Evolutionary conservation across 2,329 filamentous ascomycete species (phyloP), one percentile per base, ranked within the genome.

Genomic region (Xylariaceae sp.): DNA sequence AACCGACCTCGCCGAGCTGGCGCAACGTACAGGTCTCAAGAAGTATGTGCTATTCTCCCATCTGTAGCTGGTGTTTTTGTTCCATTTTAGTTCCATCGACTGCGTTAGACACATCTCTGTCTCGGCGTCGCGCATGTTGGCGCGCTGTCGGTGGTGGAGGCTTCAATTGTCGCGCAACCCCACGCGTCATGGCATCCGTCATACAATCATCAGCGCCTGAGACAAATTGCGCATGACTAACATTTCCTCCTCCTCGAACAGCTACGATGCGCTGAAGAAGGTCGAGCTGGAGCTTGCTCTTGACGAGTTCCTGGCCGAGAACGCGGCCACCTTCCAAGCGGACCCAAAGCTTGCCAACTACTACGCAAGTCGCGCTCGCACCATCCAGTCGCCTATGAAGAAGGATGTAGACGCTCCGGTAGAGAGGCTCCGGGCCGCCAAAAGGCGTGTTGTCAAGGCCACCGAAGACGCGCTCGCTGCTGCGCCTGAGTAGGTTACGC

Each of bases 251-350:
- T 39, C 38, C 46, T 44, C 32, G 28, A 40, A 48, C 56, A 89
- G 85, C 57, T 81, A 76, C 56, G 79, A 86, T 50, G 70, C 73
- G 40, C 67, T 83, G 48, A 85, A 83, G 62, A 95, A 95, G 66
- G 70, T 73, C 48, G 88, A 95, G 34, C 76, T 97, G 44, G 86
- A 90, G 57, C 62, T 73, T 43, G 76, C 76, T 31, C 76, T 94
- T 48, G 85, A 94, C 53, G 74, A 81, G 32, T 81, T 80, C 63
- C 76, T 94, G 31, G 72, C 78, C 50, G 71, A 76, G 47, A 84
- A 95, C 66, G 71, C 76, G 52, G 68, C 75, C 48, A 72, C 71
- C 45, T 83, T 85, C 58, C 70, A 74, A 36, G 68, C 69, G 42
- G 77, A 88, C 50, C 65, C 80, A 38, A 70, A 69, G 39, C 76